Evolutionary conservation across 345 rosid species (phyloP).

Genomic region (Clarkia xantiana): DNA sequence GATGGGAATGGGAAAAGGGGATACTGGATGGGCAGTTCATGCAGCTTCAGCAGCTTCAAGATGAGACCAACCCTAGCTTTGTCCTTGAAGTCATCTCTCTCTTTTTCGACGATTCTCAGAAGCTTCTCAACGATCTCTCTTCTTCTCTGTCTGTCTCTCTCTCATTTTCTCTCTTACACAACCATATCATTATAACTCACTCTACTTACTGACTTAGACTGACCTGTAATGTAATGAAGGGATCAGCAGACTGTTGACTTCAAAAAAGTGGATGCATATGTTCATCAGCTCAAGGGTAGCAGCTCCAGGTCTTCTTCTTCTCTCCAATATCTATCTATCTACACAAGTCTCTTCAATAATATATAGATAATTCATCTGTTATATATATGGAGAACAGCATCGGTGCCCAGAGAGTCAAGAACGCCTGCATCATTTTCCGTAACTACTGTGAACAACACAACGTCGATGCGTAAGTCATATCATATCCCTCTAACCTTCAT

Average conservation of each 20-base stretch:
- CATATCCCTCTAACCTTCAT: neutral
- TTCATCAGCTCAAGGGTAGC: conserved; percentile 95
- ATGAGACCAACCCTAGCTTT: conserved; percentile 91
- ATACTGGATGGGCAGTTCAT: conserved; percentile 68
- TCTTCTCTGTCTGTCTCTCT: conserved; percentile 57
- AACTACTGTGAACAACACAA: conserved; percentile 71
- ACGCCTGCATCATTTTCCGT: conserved; percentile 69
- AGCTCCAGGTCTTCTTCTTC: conserved; percentile 98
- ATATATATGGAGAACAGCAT: conserved; percentile 39
- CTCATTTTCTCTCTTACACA: conserved; percentile 12
- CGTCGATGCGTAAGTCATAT: conserved; percentile 40
- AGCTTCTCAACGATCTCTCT: conserved; percentile 72
- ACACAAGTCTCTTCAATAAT: no score
- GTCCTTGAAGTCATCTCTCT: conserved; percentile 76
- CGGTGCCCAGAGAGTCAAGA: conserved; percentile 81
- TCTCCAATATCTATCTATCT: no score
- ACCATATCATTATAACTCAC: neutral
- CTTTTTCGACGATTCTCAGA: conserved; percentile 86
- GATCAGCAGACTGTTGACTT: conserved; percentile 68
- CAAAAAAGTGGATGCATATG: conserved; percentile 76
- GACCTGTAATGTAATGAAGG: conserved; percentile 16
- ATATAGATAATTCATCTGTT: no score
- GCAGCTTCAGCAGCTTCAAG: conserved; percentile 84
- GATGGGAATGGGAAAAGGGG: conserved; percentile 32
- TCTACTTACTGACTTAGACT: neutral